Percentiles rank a stretch among this genome's conserved stretches.
These are phyloP conservation scores for Colletotrichum sp. DNA, from an alignment of 2,329 filamentous ascomycete genomes.

Conservation along the genomic window DNA sequence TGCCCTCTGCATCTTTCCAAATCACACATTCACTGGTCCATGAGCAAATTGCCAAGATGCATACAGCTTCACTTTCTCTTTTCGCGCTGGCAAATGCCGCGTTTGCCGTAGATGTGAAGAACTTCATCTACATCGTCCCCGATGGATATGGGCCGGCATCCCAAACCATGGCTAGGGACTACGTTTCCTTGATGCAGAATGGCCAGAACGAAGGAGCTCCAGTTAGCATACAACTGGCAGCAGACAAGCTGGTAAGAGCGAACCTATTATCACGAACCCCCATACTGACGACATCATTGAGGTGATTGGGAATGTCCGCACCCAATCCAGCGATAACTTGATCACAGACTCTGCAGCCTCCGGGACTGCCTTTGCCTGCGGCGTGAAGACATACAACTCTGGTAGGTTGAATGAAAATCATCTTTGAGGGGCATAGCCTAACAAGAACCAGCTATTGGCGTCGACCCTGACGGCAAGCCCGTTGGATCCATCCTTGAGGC, in stretches of 20 bases:
- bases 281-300: neutral
- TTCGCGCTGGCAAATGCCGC: constrained; percentile 5
- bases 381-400: constrained; percentile 42
- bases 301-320: constrained; percentile 34
- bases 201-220: constrained; percentile 22
- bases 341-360: constrained; percentile 46
- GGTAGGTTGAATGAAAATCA: neutral
- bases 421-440: neutral
- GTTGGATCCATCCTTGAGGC: constrained; percentile 44
- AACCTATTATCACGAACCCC: no score
- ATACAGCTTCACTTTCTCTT: neutral
- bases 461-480: constrained; percentile 34
- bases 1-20: neutral
- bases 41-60: constrained; percentile 10
- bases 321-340: constrained; percentile 34
- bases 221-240: constrained; percentile 24
- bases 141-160: constrained; percentile 34
- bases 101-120: constrained; percentile 25
- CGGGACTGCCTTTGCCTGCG: constrained; percentile 43
- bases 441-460: constrained; percentile 31
- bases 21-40: neutral
- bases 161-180: constrained; percentile 33
- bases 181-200: constrained; percentile 25
- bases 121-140: constrained; percentile 38
- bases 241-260: constrained; percentile 23